Conservation (phyloP, 805 yeast species). For the Saturnispora bothae region DNA sequence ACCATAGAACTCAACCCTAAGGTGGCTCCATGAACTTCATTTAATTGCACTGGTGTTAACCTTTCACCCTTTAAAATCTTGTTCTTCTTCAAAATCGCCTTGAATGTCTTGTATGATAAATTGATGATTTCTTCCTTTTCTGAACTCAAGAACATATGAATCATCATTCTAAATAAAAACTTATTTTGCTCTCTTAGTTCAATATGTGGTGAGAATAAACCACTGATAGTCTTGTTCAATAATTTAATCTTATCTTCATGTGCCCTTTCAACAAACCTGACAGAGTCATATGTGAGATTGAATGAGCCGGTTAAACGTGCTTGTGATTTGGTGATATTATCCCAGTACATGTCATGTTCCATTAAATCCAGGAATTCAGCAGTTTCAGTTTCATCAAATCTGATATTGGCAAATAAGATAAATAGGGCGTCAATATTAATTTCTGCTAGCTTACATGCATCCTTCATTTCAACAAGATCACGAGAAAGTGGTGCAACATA, state of each 20-base stretch:
- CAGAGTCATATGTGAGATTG: constrained; percentile 59
- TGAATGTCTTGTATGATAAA: constrained; percentile 34
- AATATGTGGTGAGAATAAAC: constrained; percentile 52
- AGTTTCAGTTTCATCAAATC: constrained; percentile 34
- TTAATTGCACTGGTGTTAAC: constrained; percentile 31
- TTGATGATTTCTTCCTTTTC: constrained; percentile 34
- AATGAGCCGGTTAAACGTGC: constrained; percentile 55
- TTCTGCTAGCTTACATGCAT: constrained; percentile 64
- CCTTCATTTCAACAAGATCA: constrained; percentile 55
- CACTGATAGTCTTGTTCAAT: constrained; percentile 38
- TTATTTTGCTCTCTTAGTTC: constrained; percentile 73
- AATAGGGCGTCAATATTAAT: constrained; percentile 43
- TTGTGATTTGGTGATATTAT: constrained; percentile 47
- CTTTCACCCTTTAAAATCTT: constrained; percentile 23
- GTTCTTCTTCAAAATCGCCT: constrained; percentile 30
- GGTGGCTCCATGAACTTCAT: constrained; percentile 70
- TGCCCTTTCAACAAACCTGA: constrained; percentile 48
- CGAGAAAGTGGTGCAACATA: constrained; percentile 62
- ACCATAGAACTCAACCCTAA: constrained; percentile 83
- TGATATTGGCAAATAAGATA: constrained; percentile 36
- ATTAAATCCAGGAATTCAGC: constrained; percentile 35
- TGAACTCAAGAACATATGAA: constrained; percentile 50
- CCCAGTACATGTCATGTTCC: constrained; percentile 28
- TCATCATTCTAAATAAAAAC: constrained; percentile 64
- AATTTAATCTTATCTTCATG: constrained; percentile 37